Base-by-base conservation (phyloP, 495 filamentous ascomycete genomes). In the Viridothelium virens region DNA sequence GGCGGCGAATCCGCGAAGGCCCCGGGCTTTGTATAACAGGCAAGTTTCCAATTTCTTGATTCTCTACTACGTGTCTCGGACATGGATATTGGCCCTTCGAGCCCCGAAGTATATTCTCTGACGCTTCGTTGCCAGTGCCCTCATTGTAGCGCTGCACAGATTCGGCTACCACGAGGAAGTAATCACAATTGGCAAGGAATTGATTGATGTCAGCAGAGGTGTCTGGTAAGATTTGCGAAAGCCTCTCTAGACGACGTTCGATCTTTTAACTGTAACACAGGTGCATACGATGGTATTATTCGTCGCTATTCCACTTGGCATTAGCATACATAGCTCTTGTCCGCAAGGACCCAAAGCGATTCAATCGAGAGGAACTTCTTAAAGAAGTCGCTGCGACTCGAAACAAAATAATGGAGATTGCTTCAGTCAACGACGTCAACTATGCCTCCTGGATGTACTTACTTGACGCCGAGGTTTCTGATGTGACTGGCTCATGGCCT, bases 401-500 rank as follows among this genome's bases (percentile, higher is more conserved):
- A 68, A 79, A 81, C 38, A 82, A 84, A 73, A 86, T 95, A 41
- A 85, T 87, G 67, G 83, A 85, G 68, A 90, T 87, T 78, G 79
- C 87, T 64, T 75, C 76, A 33, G 79, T 89, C 37, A 90, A 86
- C 50, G 83, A 89, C 71, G 85, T 89, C 62, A 96, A 96, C 72
- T 96, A 95, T 72, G 77, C 87, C 34, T 81, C 86, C 70, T 94
- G 89, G 89, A 85, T 87, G 2, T 82, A 85, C 66, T 74, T 91
- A 33, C 78, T 96, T 3, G 87, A 90, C 50, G 91, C 90, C 2
- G 83, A 91, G 66, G 74, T 92, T 14, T 79, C 79, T 31, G 90
- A 96, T 70, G 77, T 90, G 66, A 79, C 77, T 37, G 81, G 81
- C 46, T 77, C 88, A 63, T 84, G 89, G 68, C 85, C 83, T 3